phyloP scores from a whole-genome alignment of 225 moss, liverwort and hornwort genomes.

The Lunularia cruciata region DNA sequence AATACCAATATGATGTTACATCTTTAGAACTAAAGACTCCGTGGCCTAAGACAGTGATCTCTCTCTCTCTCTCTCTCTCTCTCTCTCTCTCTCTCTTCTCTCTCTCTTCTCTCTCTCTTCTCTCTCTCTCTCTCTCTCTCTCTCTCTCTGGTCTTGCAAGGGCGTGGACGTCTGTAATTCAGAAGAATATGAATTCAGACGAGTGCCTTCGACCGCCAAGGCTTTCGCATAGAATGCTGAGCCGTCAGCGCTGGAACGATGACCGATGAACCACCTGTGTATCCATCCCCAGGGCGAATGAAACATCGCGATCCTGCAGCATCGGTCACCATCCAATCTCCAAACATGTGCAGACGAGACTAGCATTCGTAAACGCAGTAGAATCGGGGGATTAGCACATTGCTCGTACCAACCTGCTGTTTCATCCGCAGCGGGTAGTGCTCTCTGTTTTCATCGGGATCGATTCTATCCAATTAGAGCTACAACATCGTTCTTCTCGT shows the following conservation, averaged over 20 bases:
- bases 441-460: not conserved
- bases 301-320: not conserved
- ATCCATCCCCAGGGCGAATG: not conserved
- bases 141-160: too few relatives aligned
- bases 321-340: not conserved
- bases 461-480: not conserved
- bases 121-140: not conserved
- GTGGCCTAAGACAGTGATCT: slow-evolving; percentile 8
- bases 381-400: not conserved
- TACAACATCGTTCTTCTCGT: not conserved
- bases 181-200: not conserved
- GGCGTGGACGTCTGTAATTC: not conserved
- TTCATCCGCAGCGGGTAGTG: not conserved
- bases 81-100: not conserved
- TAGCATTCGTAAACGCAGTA: not conserved
- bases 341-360: not conserved
- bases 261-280: not conserved
- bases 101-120: not conserved
- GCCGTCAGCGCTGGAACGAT: not conserved
- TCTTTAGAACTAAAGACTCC: not conserved
- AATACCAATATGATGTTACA: slow-evolving; percentile 12
- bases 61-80: not conserved
- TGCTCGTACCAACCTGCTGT: not conserved
- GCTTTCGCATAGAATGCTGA: not conserved
- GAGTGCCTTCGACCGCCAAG: not conserved